Evolutionary conservation across 768 basidiomycete genomes (phyloP), one percentile per base, ranked within the genome.

Genomic region (Naganishia antarctica): DNA sequence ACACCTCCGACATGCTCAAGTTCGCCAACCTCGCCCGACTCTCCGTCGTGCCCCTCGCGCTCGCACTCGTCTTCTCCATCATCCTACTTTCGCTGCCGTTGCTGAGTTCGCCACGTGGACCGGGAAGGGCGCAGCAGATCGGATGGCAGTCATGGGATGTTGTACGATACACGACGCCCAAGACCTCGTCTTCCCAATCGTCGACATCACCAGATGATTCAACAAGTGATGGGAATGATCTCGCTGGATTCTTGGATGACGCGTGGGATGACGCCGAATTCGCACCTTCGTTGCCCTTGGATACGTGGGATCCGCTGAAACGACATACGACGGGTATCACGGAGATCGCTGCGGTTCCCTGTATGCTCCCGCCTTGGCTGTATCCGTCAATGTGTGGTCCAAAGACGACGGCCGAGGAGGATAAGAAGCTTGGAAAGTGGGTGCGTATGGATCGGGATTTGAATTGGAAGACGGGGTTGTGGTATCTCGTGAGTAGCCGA

Each of bases 111-210:
- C 62, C 62, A 15, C 44, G 49, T 25, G 51, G 46, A 12, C 74
- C 76, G 8, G 73, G 71, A 0, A 43, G 34, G 15, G 74, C 82
- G 15, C 88, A 90, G 71, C 82, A 83, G 47, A 80, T 96, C 21
- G 90, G 90, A 29, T 93, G 91, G 91, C 91, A 93, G 71, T 82
- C 87, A 7, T 94, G 89, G 89, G 91, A 89, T 46, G 71, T 83
- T 3, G 81, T 91, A 59, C 59, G 61, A 66, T 65, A 47, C n/a
- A n/a, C n/a, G n/a, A n/a, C n/a, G n/a, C n/a, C n/a, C n/a, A n/a
- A n/a, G n/a, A n/a, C n/a, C n/a, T n/a, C n/a, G 41, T 69, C 7
- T 7, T 40, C 37, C 37, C 8, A 40, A 16, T 40, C 37, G 7
- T 16, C 37, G 37, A 16, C 37, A 7, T 7, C 16, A 40, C 16